A percentile compares a stretch with the other conserved stretches of the same genome.
phyloP scores from a whole-genome alignment of 805 yeast species.

The Metschnikowia vanudenii region DNA sequence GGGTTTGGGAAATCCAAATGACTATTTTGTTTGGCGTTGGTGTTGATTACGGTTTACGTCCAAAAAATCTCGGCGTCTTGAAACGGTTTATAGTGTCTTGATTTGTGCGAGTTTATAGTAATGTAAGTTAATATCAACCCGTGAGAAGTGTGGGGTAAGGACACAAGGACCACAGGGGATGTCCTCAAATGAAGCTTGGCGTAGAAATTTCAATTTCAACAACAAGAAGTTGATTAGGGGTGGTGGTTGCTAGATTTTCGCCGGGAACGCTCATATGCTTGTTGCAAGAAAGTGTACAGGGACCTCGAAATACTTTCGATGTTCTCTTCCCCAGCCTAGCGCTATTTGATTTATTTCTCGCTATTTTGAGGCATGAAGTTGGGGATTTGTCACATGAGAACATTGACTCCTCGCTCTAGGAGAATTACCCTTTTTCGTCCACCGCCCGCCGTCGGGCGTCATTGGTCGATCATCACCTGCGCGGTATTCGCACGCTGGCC shows the following conservation, averaged over 20 bases:
- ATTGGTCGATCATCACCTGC: neutral
- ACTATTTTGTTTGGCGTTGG: no score
- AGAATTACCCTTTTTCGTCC: neutral
- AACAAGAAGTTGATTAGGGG: no score
- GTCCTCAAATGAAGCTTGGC: no score
- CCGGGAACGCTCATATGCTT: no score
- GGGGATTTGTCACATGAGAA: neutral
- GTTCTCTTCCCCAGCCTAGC: neutral
- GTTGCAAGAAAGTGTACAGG: no score
- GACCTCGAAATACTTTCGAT: no score
- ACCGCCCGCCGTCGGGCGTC: neutral
- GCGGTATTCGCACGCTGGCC: neutral
- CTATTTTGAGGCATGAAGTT: neutral
- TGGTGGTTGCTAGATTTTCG: no score
- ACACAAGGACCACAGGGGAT: no score
- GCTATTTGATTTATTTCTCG: no score
- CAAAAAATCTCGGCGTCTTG: neutral
- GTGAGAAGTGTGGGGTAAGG: neutral
- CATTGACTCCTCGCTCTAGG: neutral
- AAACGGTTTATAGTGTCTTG: neutral
- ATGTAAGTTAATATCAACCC: neutral
- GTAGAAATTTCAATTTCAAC: neutral
- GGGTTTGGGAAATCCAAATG: slow-evolving; percentile 42
- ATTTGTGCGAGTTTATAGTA: neutral
- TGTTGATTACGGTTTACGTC: no score